Evolutionary conservation across 129 eudicot species (phyloP), one percentile per base, ranked within the genome.

Genomic region (Centrapalus pauciflorus): DNA sequence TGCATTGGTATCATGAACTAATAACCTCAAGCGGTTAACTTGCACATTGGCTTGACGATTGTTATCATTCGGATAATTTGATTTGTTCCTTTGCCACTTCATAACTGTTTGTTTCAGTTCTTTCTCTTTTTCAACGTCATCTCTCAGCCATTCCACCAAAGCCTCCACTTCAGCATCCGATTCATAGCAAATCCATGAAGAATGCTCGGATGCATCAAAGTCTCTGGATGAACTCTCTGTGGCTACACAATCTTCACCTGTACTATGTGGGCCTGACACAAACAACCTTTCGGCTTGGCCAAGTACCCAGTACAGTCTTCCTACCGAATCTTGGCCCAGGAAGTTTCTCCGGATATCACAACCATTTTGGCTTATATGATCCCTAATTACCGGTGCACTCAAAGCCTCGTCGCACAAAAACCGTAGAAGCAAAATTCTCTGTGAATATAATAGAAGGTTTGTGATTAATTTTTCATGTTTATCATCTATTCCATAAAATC

Each of bases 301-400:
- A 58, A 83, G 84, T 40, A 50, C 77, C 97, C 93, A 94, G 76
- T 94, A 94, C 40, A 84, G 61, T 59, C 93, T 71, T 33, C 93
- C 97, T n/a, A 66, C 77, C 17, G 85, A 79, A 60, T 94, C 99
- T 45, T 82, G 76, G 40, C 99, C 99, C 78, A 94, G 68, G 73
- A 71, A 81, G 65, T 89, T 87, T 77, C 79, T 82, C 16, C 88
- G 77, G 21, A 74, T 51, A 67, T 74, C 79, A 66, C 85, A 86
- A 21, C 71, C 84, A 25, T 80, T 90, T 55, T 67, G 9, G 25
- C 20, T 75, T 50, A 94, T 76, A 69, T 94, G 95, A 24, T 86
- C 92, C 16, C 81, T 88, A 32, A 94, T 29, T n/a, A 70, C 38
- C 16, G 84, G 69, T 13, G 86, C 77, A 64, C 83, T 84, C 54